Evolutionary conservation across 805 yeast species (phyloP), one percentile per base, ranked within the genome.

Genomic region (Teunomyces kruisii): DNA sequence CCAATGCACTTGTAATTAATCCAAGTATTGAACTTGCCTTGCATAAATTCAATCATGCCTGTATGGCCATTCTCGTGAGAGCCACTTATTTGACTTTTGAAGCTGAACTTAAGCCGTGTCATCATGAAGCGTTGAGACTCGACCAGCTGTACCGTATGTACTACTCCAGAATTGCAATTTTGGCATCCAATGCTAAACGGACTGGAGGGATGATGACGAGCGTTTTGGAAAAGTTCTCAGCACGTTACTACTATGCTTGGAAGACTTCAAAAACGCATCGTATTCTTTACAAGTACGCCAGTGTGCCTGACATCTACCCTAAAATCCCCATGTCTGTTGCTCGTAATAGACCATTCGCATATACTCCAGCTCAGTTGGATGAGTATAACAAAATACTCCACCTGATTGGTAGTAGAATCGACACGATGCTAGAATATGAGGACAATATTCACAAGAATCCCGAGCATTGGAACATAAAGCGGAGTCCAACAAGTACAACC

Each of bases 31-130:
- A 44, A 16, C 35, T 41, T 17, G 51, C 47, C 1, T 28, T 47
- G 16, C 51, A 51, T 32, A 48, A 46, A 19, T 37, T 35, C 17
- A 46, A 42, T 35, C 54, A 40, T 29, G 33, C 41, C 10, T 53
- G 51, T 29, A 37, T 62, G 19, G 57, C 65, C 8, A 39, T 52
- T 32, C 47, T 59, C 24, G 52, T 55, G 2, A 44, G 62, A 45
- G 53, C 59, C 7, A 53, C 46, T 17, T 41, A 51, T 22, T 37
- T 54, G 35, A 35, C 36, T n/a, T 39, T 42, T 28, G 44, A 45
- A 9, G 46, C 55, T 50, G 55, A 53, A 29, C 16, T 28, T 9
- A 50, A 51, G 24, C 43, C 35, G 1, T 44, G 50, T 28, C 61
- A 56, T 42, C 19, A 13, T 8, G 6, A 22, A 4, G 37, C 33